Conservation (phyloP, 176 grass and related monocot species). For the Phyllostachys edulis region DNA sequence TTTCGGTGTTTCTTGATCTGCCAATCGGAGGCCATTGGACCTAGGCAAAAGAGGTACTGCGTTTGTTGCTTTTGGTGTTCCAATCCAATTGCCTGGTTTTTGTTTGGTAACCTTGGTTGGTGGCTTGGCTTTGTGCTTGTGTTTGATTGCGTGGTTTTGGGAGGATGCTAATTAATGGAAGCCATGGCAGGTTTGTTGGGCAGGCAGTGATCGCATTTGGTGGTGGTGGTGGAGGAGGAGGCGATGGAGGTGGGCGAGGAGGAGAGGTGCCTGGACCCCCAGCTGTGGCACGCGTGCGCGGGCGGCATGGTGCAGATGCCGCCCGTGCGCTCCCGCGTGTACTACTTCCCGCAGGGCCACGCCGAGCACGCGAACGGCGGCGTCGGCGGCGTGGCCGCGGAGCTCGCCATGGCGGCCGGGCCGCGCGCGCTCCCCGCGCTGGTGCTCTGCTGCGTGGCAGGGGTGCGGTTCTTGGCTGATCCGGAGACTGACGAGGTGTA, state of each 20-base stretch:
- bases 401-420: slow-evolving; percentile 25
- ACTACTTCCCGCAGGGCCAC: slow-evolving; percentile 98
- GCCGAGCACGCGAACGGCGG: slow-evolving; percentile 66
- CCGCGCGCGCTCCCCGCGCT: slow-evolving; percentile 41
- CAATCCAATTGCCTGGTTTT: slow-evolving; percentile 14
- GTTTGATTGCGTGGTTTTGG: slow-evolving; percentile 19
- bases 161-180: neutral
- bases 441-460: slow-evolving; percentile 55
- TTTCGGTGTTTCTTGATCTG: slow-evolving; percentile 15
- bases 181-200: slow-evolving; percentile 25
- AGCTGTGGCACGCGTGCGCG: slow-evolving; percentile 90
- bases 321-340: slow-evolving; percentile 49
- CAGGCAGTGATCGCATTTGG: slow-evolving; percentile 43
- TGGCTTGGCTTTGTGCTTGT: neutral
- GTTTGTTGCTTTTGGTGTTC: slow-evolving; percentile 6
- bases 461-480: slow-evolving; percentile 72
- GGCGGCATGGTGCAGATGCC: slow-evolving; percentile 91
- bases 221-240: neutral
- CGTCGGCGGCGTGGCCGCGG: neutral
- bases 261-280: slow-evolving; percentile 70
- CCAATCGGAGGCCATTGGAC: slow-evolving; percentile 29
- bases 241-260: slow-evolving; percentile 20
- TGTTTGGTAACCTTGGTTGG: neutral
- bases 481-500: slow-evolving; percentile 73
- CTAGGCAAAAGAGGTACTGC: slow-evolving; percentile 8